A percentile compares a stretch with the other conserved stretches of the same genome.
phyloP scores from a whole-genome alignment of 768 basidiomycete genomes.

The Termitomyces eurrhizus region DNA sequence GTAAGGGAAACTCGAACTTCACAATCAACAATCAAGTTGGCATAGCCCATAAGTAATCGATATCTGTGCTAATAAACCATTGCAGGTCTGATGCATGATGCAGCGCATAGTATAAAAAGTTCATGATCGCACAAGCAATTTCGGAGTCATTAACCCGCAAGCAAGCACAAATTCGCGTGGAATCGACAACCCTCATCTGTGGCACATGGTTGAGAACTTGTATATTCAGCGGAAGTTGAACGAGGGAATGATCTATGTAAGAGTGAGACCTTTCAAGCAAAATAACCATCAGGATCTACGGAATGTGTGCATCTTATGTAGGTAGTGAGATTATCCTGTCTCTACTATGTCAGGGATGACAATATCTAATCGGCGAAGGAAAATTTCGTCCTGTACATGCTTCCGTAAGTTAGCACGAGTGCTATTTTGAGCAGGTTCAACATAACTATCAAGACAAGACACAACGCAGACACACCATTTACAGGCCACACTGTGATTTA shows the following conservation, averaged over 20 bases:
- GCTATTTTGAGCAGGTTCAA: not conserved
- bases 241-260: not conserved
- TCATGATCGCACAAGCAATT: not conserved
- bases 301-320: not conserved
- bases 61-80: not conserved
- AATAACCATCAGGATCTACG: not conserved
- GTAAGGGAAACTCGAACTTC: too few relatives aligned
- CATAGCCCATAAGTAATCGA: not conserved
- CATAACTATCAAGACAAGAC: not conserved
- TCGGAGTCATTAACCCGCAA: not conserved
- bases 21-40: not conserved
- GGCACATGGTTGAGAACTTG: not conserved
- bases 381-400: too few relatives aligned
- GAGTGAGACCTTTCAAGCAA: not conserved
- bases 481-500: slow-evolving; percentile 23
- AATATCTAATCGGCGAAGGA: not conserved
- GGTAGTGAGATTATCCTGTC: not conserved
- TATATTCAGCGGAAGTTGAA: too few relatives aligned
- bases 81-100: not conserved
- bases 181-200: not conserved
- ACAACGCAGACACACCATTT: not conserved
- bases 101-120: not conserved
- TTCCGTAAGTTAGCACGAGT: not conserved
- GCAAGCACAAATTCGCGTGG: not conserved
- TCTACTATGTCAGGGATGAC: not conserved